Percentiles rank a stretch among this genome's conserved stretches.
These are phyloP conservation scores for Russula griseocarnosa DNA, from an alignment of 768 basidiomycete genomes.

Conservation along the genomic window DNA sequence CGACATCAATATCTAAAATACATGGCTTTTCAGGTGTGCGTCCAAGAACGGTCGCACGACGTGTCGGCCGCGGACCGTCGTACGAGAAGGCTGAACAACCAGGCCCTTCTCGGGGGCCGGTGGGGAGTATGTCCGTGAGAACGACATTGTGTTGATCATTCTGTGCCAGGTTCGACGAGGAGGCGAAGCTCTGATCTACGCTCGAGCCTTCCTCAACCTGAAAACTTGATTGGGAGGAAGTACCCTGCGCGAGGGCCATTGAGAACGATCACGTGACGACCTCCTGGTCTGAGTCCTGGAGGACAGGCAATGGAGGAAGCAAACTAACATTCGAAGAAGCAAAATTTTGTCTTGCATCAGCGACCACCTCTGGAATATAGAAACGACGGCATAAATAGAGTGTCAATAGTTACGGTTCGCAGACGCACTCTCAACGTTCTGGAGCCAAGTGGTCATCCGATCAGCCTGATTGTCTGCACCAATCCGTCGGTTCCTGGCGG, in stretches of 20 bases:
- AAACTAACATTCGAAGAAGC: slow-evolving; percentile 45
- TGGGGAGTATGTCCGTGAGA: slow-evolving; percentile 28
- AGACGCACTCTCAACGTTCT: slow-evolving; percentile 74
- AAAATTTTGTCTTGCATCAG: slow-evolving; percentile 75
- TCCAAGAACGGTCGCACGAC: slow-evolving; percentile 66
- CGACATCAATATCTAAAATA: slow-evolving; percentile 36
- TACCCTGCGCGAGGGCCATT: slow-evolving; percentile 56
- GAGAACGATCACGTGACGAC: slow-evolving; percentile 50
- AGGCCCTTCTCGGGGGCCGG: slow-evolving; percentile 31
- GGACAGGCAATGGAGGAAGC: slow-evolving; percentile 62
- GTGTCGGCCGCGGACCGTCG: slow-evolving; percentile 37
- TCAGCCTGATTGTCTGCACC: slow-evolving; percentile 55
- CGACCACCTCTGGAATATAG: slow-evolving; percentile 61
- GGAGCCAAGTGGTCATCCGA: slow-evolving; percentile 78
- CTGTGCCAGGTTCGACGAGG: slow-evolving; percentile 10
- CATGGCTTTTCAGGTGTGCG: slow-evolving; percentile 48
- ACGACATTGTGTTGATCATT: slow-evolving; percentile 1
- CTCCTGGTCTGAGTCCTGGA: slow-evolving; percentile 30
- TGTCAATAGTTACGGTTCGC: background rate
- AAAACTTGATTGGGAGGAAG: slow-evolving; percentile 68
- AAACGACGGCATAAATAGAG: background rate
- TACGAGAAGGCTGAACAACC: slow-evolving; percentile 25
- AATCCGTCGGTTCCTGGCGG: slow-evolving; percentile 48
- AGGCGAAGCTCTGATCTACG: slow-evolving; percentile 33
- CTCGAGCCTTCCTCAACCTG: slow-evolving; percentile 40